Evolutionary conservation across 148 eudicot genomes (phyloP).

Genomic region (Chenopodium formosanum): DNA sequence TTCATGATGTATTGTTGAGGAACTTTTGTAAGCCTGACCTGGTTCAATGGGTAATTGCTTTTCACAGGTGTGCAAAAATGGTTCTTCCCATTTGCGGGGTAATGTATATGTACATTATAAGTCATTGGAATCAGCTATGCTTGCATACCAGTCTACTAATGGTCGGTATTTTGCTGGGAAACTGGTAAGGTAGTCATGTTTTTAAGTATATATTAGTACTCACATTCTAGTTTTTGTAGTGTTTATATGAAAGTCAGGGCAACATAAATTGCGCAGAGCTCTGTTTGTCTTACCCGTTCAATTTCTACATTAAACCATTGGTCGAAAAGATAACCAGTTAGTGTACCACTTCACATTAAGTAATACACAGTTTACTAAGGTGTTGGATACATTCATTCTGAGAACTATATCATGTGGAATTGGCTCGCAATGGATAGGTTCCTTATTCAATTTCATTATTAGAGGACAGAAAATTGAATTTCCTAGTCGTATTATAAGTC

Average conservation of each 20-base stretch:
- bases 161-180: constrained; percentile 96
- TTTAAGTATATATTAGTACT: too few relatives aligned
- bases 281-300: background rate
- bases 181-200: constrained; percentile 45
- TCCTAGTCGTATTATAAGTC: background rate
- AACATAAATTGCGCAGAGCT: background rate
- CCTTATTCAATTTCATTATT: background rate
- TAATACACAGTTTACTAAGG: too few relatives aligned
- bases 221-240: too few relatives aligned
- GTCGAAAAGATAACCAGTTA: background rate
- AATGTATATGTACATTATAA: constrained; percentile 90
- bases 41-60: background rate
- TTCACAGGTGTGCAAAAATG: constrained; percentile 85
- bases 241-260: background rate
- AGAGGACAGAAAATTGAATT: background rate
- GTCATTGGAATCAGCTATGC: constrained; percentile 73
- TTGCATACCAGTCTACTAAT: constrained; percentile 71
- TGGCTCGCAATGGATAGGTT: background rate
- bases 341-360: background rate
- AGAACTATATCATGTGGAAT: background rate
- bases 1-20: background rate
- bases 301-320: background rate
- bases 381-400: background rate
- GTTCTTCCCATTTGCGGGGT: constrained; percentile 88
- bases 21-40: background rate